Evolutionary conservation across 1,139 yeast species (phyloP).

Genomic region (Suhomyces coccinellae): DNA sequence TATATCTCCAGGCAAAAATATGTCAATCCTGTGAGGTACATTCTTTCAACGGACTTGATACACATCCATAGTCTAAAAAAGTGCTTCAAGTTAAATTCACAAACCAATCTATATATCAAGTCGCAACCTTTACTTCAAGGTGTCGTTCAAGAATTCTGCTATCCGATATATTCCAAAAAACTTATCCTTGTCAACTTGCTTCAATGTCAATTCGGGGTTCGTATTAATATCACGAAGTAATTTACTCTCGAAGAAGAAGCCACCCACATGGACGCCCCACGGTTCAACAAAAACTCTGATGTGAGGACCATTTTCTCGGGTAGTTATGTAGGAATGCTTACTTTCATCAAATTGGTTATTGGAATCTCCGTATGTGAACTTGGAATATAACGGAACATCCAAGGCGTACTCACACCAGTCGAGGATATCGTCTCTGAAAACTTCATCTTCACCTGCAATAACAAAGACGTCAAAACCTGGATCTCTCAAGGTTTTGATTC

Average conservation of each 20-base stretch:
- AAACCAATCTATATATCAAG: too few species aligned
- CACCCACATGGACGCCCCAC: conserved; percentile 45
- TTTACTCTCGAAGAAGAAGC: conserved; percentile 34
- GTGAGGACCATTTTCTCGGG: conserved; percentile 16
- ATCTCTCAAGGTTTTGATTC: conserved; percentile 32
- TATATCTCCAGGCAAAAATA: too few species aligned
- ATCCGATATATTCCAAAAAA: conserved; percentile 32
- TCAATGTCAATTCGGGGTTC: conserved; percentile 6
- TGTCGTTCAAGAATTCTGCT: conserved; percentile 30
- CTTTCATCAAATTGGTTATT: conserved; percentile 21
- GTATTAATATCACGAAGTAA: conserved; percentile 9
- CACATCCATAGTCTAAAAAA: too few species aligned
- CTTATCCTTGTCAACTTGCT: conserved; percentile 15
- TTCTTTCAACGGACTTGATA: too few species aligned
- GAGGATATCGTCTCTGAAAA: conserved; percentile 43
- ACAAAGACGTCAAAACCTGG: conserved; percentile 31
- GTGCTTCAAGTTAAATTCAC: too few species aligned
- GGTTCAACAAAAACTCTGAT: conserved; percentile 39
- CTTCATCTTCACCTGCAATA: conserved; percentile 46
- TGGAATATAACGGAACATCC: conserved; percentile 25
- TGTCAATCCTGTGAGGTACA: too few species aligned
- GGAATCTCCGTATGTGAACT: conserved; percentile 28
- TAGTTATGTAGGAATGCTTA: conserved; percentile 20
- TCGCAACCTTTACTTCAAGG: not conserved
- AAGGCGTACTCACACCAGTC: conserved; percentile 39